These are phyloP conservation scores for Rhodamnia rubescens DNA, from an alignment of 345 rosid species.

Conservation along the genomic window DNA sequence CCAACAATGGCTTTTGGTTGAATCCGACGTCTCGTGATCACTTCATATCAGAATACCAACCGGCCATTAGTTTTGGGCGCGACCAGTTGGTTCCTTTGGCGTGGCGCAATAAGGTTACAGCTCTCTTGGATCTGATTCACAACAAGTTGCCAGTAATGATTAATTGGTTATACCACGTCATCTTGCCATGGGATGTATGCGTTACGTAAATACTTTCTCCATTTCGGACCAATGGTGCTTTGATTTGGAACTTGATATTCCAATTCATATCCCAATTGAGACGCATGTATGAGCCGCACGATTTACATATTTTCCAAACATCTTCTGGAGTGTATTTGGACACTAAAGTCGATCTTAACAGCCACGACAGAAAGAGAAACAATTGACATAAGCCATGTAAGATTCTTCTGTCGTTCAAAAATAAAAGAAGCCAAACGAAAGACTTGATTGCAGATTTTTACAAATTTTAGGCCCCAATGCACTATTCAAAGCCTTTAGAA, in stretches of 20 bases:
- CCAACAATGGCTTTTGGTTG: not conserved
- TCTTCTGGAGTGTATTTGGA: no score
- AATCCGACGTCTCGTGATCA: not conserved
- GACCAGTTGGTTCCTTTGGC: not conserved
- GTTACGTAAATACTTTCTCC: not conserved
- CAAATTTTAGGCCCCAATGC: no score
- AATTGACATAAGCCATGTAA: no score
- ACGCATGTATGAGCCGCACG: no score
- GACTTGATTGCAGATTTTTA: no score
- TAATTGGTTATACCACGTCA: not conserved
- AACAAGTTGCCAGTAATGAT: not conserved
- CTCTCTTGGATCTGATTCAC: not conserved
- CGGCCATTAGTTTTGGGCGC: not conserved
- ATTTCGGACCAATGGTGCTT: not conserved
- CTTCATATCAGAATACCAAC: not conserved
- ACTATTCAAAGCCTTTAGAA: not conserved
- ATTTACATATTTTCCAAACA: no score
- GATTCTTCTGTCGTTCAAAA: no score
- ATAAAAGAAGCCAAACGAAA: no score
- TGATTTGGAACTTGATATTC: not conserved
- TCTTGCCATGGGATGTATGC: not conserved
- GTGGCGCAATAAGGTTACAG: not conserved
- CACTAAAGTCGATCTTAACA: no score
- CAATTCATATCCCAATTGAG: not conserved
- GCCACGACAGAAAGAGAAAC: no score